These are phyloP conservation scores for Scutellaria barbata DNA, from an alignment of 257 asterid species.

Conservation along the genomic window DNA sequence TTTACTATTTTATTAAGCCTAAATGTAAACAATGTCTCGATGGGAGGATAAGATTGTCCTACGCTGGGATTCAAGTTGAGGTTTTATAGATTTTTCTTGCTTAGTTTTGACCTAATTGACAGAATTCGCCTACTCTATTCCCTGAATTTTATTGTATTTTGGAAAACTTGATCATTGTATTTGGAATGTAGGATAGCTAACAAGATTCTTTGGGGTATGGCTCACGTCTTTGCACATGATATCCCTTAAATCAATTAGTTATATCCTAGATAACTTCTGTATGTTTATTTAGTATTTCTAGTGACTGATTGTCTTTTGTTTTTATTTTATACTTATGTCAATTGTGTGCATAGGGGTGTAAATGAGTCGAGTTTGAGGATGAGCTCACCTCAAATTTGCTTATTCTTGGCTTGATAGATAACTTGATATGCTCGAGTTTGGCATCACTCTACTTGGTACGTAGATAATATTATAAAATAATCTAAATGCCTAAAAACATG, in stretches of 20 bases:
- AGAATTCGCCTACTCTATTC: slow-evolving; percentile 21
- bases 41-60: slow-evolving; percentile 57
- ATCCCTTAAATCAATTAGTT: not conserved
- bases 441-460: too few relatives aligned
- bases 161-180: slow-evolving; percentile 30
- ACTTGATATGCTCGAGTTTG: too few relatives aligned
- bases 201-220: slow-evolving; percentile 34
- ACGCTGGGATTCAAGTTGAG: slow-evolving; percentile 42
- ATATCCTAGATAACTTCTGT: too few relatives aligned
- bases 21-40: slow-evolving; percentile 48
- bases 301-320: not conserved
- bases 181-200: slow-evolving; percentile 38
- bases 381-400: too few relatives aligned
- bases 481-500: too few relatives aligned
- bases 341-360: too few relatives aligned
- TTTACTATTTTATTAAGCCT: slow-evolving; percentile 24
- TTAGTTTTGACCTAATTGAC: slow-evolving; percentile 49
- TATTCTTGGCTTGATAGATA: too few relatives aligned
- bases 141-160: slow-evolving; percentile 9
- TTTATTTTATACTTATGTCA: not conserved
- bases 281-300: too few relatives aligned
- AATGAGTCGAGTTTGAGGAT: too few relatives aligned
- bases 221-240: not conserved
- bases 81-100: slow-evolving; percentile 48
- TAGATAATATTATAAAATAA: too few relatives aligned